phyloP scores from a whole-genome alignment of 2,329 filamentous ascomycete species.

The Metarhizium anisopliae region DNA sequence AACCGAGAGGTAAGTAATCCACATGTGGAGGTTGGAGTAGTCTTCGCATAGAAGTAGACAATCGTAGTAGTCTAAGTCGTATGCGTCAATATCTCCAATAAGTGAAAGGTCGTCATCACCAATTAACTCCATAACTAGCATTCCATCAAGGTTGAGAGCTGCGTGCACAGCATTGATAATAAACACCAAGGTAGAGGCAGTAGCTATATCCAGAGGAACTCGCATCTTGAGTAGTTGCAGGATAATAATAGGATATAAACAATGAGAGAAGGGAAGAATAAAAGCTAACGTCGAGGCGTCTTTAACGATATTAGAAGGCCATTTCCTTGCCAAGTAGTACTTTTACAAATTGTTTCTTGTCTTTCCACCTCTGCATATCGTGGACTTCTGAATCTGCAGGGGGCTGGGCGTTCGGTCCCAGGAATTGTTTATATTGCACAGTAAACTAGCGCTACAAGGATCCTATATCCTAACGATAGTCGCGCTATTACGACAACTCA shows the following conservation, averaged over 20 bases:
- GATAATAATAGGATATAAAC: not conserved
- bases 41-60: constrained; percentile 12
- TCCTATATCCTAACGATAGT: too few relatives aligned
- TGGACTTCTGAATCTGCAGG: too few relatives aligned
- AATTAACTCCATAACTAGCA: constrained; percentile 4
- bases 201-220: not conserved
- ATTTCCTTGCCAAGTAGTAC: not conserved
- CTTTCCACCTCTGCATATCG: too few relatives aligned
- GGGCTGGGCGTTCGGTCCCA: too few relatives aligned
- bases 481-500: too few relatives aligned
- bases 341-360: too few relatives aligned
- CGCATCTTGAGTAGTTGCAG: not conserved
- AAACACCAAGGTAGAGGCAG: not conserved
- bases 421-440: too few relatives aligned
- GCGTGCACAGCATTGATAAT: not conserved
- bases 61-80: constrained; percentile 13
- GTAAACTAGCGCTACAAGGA: too few relatives aligned
- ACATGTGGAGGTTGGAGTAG: constrained; percentile 13
- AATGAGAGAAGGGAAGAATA: not conserved
- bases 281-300: not conserved
- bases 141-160: constrained; percentile 11
- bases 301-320: not conserved
- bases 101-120: constrained; percentile 11
- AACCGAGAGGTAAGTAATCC: constrained; percentile 13
- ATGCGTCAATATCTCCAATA: constrained; percentile 10